phyloP scores from a whole-genome alignment of 2,329 filamentous ascomycete genomes.

The Lasiodiplodia sp. region DNA sequence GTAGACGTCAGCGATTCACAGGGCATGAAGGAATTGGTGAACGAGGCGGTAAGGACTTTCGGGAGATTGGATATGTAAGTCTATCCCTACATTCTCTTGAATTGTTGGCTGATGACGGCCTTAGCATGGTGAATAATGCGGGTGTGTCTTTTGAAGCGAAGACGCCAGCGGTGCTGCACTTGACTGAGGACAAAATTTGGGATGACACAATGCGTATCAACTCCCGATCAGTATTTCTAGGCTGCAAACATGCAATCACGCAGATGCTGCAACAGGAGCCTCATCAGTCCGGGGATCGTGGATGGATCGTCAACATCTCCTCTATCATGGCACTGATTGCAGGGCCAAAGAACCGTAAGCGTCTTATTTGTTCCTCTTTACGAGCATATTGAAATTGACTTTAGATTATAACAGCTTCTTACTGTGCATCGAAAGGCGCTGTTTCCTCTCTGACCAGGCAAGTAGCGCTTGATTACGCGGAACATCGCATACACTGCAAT shows the following conservation, averaged over 20 bases:
- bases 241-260: constrained; percentile 41
- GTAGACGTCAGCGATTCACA: constrained; percentile 37
- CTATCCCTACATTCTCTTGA: not conserved
- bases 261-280: constrained; percentile 45
- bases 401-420: constrained; percentile 37
- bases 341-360: constrained; percentile 33
- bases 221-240: constrained; percentile 43
- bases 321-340: constrained; percentile 48
- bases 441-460: constrained; percentile 54
- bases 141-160: constrained; percentile 40
- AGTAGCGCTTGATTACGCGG: constrained; percentile 59
- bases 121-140: constrained; percentile 41
- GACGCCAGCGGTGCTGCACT: constrained; percentile 35
- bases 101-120: not conserved
- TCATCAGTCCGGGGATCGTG: constrained; percentile 45
- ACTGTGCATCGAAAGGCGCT: constrained; percentile 60
- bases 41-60: constrained; percentile 33
- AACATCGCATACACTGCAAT: constrained; percentile 59
- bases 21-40: constrained; percentile 34
- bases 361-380: too few relatives aligned
- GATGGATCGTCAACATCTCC: constrained; percentile 63
- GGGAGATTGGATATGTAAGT: constrained; percentile 43
- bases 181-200: constrained; percentile 39
- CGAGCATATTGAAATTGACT: not conserved
- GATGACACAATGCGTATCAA: constrained; percentile 43